phyloP scores from a whole-genome alignment of 2,329 filamentous ascomycete species.

The Pseudocercospora cruenta region DNA sequence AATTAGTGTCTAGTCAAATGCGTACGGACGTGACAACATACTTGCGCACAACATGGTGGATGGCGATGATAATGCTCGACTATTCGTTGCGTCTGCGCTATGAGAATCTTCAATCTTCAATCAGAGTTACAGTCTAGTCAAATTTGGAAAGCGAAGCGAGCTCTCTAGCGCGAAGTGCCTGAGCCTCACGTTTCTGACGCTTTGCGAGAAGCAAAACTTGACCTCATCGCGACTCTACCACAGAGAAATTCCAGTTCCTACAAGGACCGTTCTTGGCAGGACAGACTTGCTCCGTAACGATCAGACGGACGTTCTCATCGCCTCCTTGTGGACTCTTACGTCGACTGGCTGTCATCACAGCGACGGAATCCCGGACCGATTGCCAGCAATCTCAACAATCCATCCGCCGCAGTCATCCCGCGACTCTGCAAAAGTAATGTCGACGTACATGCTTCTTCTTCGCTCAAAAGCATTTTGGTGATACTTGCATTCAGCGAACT shows the following conservation, averaged over 20 bases:
- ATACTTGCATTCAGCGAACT: background rate
- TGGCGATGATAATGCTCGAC: background rate
- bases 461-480: background rate
- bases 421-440: background rate
- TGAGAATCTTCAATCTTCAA: background rate
- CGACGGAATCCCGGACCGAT: background rate
- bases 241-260: background rate
- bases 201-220: background rate
- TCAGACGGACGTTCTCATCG: background rate
- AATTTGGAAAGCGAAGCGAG: background rate
- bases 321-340: background rate
- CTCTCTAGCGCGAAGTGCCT: background rate
- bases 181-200: background rate
- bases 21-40: constrained; percentile 26
- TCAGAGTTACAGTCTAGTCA: background rate
- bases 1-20: constrained; percentile 6
- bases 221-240: background rate
- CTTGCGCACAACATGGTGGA: constrained; percentile 45
- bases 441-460: background rate
- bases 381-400: background rate
- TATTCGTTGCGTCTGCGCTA: background rate
- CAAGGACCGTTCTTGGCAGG: background rate
- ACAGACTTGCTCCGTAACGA: background rate
- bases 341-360: background rate
- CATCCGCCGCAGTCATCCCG: background rate